phyloP scores from a whole-genome alignment of 495 filamentous ascomycete genomes.

The Lepraria neglecta region DNA sequence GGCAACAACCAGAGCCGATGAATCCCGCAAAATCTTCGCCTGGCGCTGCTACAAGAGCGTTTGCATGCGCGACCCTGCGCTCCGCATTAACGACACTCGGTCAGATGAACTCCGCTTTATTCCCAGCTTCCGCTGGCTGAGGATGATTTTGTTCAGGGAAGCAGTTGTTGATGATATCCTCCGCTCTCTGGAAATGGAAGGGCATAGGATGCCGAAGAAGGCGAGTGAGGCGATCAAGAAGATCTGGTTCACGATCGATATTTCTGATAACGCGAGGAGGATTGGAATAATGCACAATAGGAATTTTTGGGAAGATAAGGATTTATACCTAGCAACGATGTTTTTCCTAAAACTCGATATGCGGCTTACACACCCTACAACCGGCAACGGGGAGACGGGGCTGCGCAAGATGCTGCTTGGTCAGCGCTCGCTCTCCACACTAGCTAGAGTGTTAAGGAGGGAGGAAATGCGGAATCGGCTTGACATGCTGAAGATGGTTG shows the following conservation, averaged over 20 bases:
- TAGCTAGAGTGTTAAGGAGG: slow-evolving; percentile 46
- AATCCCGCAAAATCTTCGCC: slow-evolving; percentile 45
- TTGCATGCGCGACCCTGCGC: slow-evolving; percentile 45
- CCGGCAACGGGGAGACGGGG: slow-evolving; percentile 33
- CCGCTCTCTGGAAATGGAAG: slow-evolving; percentile 41
- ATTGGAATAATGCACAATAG: slow-evolving; percentile 43
- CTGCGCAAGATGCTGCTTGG: slow-evolving; percentile 52
- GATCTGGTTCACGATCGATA: slow-evolving; percentile 62
- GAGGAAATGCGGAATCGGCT: slow-evolving; percentile 33
- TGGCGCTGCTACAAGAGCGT: slow-evolving; percentile 45
- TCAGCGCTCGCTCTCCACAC: slow-evolving; percentile 46
- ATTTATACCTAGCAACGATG: slow-evolving; percentile 47
- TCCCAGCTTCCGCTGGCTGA: slow-evolving; percentile 47
- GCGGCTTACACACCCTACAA: slow-evolving; percentile 48
- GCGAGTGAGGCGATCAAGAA: slow-evolving; percentile 47
- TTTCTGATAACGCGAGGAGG: slow-evolving; percentile 45
- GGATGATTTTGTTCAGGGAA: slow-evolving; percentile 47
- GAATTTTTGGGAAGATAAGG: slow-evolving; percentile 44
- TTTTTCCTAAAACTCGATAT: slow-evolving; percentile 60
- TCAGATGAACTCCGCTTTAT: slow-evolving; percentile 31
- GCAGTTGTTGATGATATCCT: slow-evolving; percentile 49
- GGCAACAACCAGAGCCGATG: slow-evolving; percentile 38
- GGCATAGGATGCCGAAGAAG: slow-evolving; percentile 45
- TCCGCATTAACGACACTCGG: slow-evolving; percentile 25
- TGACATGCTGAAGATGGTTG: slow-evolving; percentile 42